These are phyloP conservation scores for Daldinia caldariorum DNA, from an alignment of 495 filamentous ascomycete genomes.

Conservation along the genomic window DNA sequence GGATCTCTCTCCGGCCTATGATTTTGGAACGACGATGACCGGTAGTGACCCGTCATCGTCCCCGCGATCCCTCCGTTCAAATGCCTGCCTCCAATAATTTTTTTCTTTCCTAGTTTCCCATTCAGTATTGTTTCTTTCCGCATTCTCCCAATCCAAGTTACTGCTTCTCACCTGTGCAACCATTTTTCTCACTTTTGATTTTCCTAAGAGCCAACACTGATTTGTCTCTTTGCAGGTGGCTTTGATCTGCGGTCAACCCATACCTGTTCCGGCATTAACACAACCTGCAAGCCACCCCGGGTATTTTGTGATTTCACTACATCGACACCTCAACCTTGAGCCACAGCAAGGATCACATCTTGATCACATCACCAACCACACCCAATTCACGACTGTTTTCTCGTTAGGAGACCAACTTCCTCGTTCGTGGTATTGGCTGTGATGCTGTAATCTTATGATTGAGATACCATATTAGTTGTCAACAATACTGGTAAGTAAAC, in stretches of 20 bases:
- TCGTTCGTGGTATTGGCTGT: neutral
- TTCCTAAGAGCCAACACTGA: constrained; percentile 30
- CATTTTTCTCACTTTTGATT: constrained; percentile 6
- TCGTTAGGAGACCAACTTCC: neutral
- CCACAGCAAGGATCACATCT: neutral
- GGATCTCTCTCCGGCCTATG: neutral
- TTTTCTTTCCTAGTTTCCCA: neutral
- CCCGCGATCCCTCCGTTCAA: neutral
- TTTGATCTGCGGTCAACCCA: constrained; percentile 38
- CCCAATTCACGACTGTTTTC: neutral
- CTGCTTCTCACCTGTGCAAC: constrained; percentile 11
- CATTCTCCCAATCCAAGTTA: constrained; percentile 6
- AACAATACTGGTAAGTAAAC: neutral
- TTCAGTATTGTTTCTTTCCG: neutral
- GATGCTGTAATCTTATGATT: neutral
- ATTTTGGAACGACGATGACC: neutral
- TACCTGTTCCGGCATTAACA: constrained; percentile 32
- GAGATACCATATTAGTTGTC: neutral
- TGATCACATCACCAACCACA: neutral
- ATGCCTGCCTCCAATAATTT: neutral
- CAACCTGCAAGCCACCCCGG: constrained; percentile 40
- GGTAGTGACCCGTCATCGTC: neutral
- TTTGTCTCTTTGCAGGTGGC: constrained; percentile 42
- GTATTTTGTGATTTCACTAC: constrained; percentile 16
- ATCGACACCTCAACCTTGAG: constrained; percentile 16